Conservation (phyloP, 2,329 filamentous ascomycete genomes). For the Monilinia fructicola region DNA sequence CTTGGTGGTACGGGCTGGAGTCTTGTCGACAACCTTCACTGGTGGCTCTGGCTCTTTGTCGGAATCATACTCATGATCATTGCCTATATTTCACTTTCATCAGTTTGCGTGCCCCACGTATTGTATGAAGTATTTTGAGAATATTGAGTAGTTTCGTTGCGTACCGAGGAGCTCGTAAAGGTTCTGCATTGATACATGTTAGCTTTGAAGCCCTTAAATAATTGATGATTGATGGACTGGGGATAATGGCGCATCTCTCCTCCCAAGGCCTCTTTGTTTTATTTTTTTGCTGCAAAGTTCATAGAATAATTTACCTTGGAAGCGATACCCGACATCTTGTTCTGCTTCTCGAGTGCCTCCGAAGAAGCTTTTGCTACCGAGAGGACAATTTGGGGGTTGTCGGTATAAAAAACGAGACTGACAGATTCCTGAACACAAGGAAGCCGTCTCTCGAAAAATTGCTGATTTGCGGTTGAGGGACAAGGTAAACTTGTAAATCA, state of each 20-base stretch:
- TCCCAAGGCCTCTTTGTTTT: no score
- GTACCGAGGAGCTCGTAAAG: conserved; percentile 97
- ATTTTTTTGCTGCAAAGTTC: conserved; percentile 1
- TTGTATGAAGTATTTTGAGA: conserved; percentile 17
- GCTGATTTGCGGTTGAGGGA: conserved; percentile 25
- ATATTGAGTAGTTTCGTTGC: conserved; percentile 36
- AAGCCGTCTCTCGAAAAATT: conserved; percentile 43
- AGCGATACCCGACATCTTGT: conserved; percentile 43
- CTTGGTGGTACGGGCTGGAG: conserved; percentile 70
- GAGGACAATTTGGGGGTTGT: conserved; percentile 40
- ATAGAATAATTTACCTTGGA: conserved; percentile 41
- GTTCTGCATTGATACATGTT: conserved; percentile 64
- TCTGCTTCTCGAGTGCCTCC: conserved; percentile 42
- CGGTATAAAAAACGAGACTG: conserved; percentile 38
- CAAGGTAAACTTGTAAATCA: conserved; percentile 23
- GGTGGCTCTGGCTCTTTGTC: conserved; percentile 76
- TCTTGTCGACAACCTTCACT: conserved; percentile 87
- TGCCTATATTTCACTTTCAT: conserved; percentile 44
- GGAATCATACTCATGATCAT: conserved; percentile 62
- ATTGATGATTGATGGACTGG: conserved; percentile 14
- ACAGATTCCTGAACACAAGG: conserved; percentile 42
- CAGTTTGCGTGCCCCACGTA: conserved; percentile 35
- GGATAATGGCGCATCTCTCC: conserved; percentile 23
- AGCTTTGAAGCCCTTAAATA: conserved; percentile 39
- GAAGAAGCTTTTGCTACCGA: conserved; percentile 44